Conservation (phyloP, 306 rosid species). For the Prunus salicina region DNA sequence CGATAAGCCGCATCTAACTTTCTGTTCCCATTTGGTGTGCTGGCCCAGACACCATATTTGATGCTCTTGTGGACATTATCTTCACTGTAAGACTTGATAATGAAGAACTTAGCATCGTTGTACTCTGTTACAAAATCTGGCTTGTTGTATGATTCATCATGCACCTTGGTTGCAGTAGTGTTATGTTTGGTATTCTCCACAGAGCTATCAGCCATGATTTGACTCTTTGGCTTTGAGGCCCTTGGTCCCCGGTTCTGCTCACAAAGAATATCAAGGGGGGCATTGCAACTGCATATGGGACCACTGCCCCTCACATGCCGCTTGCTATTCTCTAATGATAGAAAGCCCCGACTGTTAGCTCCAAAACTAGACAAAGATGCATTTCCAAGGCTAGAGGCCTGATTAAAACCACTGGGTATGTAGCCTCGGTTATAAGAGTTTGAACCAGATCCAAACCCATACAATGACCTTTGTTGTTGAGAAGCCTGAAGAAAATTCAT, state of each 20-base stretch:
- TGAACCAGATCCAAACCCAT: conserved; percentile 76
- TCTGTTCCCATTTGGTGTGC: conserved; percentile 87
- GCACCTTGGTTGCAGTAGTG: conserved; percentile 40
- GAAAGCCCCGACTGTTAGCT: conserved; percentile 43
- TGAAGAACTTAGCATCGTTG: conserved; percentile 69
- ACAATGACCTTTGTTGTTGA: conserved; percentile 60
- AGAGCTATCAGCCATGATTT: conserved; percentile 47
- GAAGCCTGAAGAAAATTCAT: conserved; percentile 54
- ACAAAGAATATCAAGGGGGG: conserved; percentile 68
- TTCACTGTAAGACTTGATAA: conserved; percentile 86
- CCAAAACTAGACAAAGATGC: conserved; percentile 33
- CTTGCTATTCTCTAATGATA: conserved; percentile 55
- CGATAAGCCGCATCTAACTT: conserved; percentile 76
- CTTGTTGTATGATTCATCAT: conserved; percentile 48
- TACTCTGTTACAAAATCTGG: conserved; percentile 66
- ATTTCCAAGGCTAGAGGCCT: conserved; percentile 55
- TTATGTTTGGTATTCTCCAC: conserved; percentile 44
- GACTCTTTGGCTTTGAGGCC: conserved; percentile 70
- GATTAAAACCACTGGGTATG: conserved; percentile 48
- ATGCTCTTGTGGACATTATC: conserved; percentile 92
- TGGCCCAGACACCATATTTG: conserved; percentile 89
- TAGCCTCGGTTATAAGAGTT: conserved; percentile 61
- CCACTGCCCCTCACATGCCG: conserved; percentile 50
- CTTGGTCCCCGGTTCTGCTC: conserved; percentile 89
- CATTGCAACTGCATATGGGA: conserved; percentile 63